Conservation (phyloP, 306 rosid genomes). For the Betula pendula region DNA sequence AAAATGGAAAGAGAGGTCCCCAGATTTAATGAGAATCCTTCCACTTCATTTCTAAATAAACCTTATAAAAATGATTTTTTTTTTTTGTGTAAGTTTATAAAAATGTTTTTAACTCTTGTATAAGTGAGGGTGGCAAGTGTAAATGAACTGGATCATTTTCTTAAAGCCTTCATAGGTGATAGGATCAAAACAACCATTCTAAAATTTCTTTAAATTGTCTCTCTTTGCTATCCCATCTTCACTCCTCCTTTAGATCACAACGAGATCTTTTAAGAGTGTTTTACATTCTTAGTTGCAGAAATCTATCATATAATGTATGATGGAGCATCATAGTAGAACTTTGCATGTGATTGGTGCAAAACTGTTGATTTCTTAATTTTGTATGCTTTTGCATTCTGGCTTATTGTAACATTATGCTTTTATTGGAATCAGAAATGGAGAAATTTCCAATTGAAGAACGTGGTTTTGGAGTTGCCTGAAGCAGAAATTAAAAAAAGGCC, state of each 20-base stretch:
- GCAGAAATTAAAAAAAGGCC: neutral
- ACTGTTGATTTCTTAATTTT: too few relatives aligned
- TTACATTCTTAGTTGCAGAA: neutral
- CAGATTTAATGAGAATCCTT: neutral
- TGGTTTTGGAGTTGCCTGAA: constrained; percentile 16
- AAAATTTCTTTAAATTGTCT: neutral
- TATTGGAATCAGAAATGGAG: constrained; percentile 17
- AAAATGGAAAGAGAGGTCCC: neutral
- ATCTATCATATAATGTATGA: neutral
- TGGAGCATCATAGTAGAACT: neutral
- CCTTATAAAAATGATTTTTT: neutral
- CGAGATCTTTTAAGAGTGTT: neutral
- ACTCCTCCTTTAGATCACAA: neutral
- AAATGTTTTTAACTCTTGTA: neutral
- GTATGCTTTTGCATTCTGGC: neutral
- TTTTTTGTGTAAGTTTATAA: too few relatives aligned
- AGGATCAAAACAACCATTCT: neutral
- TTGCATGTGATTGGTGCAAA: neutral
- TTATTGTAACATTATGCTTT: neutral
- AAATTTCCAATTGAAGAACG: constrained; percentile 9
- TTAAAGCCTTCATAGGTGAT: neutral
- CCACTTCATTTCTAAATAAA: neutral
- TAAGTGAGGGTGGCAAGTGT: neutral
- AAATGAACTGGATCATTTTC: neutral
- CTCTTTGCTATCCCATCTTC: neutral